Base-by-base conservation (phyloP, 2,329 filamentous ascomycete genomes). In the Stenocarpella maydis region DNA sequence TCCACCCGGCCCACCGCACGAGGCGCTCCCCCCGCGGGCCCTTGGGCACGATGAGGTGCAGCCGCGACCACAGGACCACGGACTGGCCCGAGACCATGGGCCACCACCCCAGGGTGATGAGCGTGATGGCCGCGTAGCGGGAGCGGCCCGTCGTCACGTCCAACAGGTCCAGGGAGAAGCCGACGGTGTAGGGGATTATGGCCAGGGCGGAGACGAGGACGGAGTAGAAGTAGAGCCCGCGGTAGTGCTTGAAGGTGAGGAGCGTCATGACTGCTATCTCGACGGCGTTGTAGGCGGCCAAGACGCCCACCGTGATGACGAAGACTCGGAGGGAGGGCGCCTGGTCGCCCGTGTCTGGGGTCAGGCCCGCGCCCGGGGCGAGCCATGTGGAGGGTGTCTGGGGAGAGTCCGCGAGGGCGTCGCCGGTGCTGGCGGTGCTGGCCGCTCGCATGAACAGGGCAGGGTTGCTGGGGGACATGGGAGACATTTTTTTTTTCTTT, bases 41-140 rank as follows among this genome's bases (percentile, higher is more conserved):
- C 47, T 64, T 39, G 64, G 53, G 64, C 63, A 66, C 49, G 37
- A 68, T 63, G 26, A 68, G 55, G 39, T 68, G 66, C 37, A 68
- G 47, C 26, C 66, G 26, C 31, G 54, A 64, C 66, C 66, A 68
- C 6, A 68, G 66, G 19, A 68, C 66, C 9, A 68, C 14, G 14
- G 66, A 34, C 66, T 68, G 66, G 0, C 66, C 66, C 1, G 66
- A 61, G 1, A 68, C 55, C 66, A 68, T 68, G 37, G 66, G 66
- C 66, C 66, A 68, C 66, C 66, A 68, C 0, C 66, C 66, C 2
- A 47, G 15, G 2, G 66, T 68, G 37, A 68, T 68, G 34, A 68
- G 34, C n/a, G 66, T 54, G n/a, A 68, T 31, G 28, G 66, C 47
- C 19, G 60, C 45, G 55, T 60, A 68, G 7, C 55, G 45, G 4